These are phyloP conservation scores for Yamagishiella unicocca DNA, from an alignment of 139 green algal species.

Conservation along the genomic window DNA sequence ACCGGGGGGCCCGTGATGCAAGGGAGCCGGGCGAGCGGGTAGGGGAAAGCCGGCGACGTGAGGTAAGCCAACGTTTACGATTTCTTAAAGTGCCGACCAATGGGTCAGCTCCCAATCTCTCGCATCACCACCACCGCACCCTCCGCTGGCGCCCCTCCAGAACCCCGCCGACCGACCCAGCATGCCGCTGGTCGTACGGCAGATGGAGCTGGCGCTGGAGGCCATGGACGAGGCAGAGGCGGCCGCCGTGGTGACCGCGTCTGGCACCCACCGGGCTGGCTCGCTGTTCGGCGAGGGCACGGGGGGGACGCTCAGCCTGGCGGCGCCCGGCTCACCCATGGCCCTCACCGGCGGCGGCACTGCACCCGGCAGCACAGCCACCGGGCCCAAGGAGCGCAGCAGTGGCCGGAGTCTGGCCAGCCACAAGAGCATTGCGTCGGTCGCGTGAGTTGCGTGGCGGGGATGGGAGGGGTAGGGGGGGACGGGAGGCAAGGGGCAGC, in stretches of 20 bases:
- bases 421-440: not conserved
- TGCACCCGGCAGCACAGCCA: not conserved
- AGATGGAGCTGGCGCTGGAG: slow-evolving; percentile 34
- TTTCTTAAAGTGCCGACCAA: too few relatives aligned
- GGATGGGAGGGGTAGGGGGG: not conserved
- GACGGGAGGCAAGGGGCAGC: too few relatives aligned
- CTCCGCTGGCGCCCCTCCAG: not conserved
- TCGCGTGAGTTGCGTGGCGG: not conserved
- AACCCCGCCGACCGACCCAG: slow-evolving; percentile 33
- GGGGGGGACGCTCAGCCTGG: not conserved
- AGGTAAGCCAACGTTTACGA: too few relatives aligned
- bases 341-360: not conserved
- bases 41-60: too few relatives aligned
- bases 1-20: too few relatives aligned
- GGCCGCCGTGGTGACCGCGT: not conserved
- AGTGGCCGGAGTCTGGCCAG: slow-evolving; percentile 20
- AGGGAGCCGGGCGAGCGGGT: too few relatives aligned
- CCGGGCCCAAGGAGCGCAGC: slow-evolving; percentile 22
- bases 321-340: not conserved
- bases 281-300: not conserved
- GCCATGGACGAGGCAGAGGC: not conserved
- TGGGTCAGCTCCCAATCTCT: too few relatives aligned
- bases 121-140: not conserved
- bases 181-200: slow-evolving; percentile 46
- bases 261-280: not conserved